A percentile compares a stretch with the other conserved stretches of the same genome.
phyloP scores from a whole-genome alignment of 306 rosid species.

The Benincasa hispida region DNA sequence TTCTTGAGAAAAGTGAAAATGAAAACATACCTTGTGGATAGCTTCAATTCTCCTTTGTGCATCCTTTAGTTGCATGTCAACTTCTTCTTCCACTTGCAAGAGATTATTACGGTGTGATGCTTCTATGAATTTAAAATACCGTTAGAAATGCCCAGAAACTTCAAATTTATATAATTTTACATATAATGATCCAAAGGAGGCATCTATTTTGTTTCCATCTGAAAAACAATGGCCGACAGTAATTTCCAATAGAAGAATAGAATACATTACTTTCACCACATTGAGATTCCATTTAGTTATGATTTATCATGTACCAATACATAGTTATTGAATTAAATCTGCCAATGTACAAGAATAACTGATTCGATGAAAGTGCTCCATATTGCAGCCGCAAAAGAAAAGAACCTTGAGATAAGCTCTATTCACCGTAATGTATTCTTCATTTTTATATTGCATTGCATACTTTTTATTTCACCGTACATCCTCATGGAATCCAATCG shows the following conservation, averaged over 20 bases:
- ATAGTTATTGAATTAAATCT: background rate
- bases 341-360: background rate
- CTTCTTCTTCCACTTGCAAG: conserved; percentile 59
- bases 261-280: background rate
- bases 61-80: conserved; percentile 48
- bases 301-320: background rate
- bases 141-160: background rate
- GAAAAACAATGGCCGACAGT: background rate
- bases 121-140: conserved; percentile 33
- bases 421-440: background rate
- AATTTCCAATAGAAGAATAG: background rate
- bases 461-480: background rate
- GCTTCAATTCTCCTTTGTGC: conserved; percentile 58
- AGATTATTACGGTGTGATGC: conserved; percentile 61
- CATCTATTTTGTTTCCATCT: background rate
- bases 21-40: conserved; percentile 58
- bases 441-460: background rate
- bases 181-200: background rate
- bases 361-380: background rate
- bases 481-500: background rate
- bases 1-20: background rate
- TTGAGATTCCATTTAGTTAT: background rate
- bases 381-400: background rate
- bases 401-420: background rate
- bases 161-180: background rate